Base-by-base conservation (phyloP, 345 rosid species). In the Dipteronia dyeriana region DNA sequence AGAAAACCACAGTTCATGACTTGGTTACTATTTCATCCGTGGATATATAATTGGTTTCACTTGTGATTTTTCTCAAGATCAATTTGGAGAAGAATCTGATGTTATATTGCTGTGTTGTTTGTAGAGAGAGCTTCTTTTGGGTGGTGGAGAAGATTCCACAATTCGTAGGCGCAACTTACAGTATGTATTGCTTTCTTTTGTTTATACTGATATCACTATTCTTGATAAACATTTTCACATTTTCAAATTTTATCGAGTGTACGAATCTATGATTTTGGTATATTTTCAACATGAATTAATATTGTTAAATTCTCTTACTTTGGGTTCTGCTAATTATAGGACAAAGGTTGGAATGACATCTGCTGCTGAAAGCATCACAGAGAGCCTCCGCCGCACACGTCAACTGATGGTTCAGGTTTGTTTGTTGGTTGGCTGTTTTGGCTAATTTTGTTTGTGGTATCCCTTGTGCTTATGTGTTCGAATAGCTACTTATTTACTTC, bases 351-450 rank as follows among this genome's bases (percentile, higher is more conserved):
- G 99, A 68, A 88, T 96, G 92, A 91, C 95, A 73, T 94, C 97
- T 61, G 98, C 97, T 76, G 95, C 99, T 68, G 99, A 94, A 84
- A 92, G 95, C 86, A 92, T 96, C 81, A 96, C 98, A 4, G 99
- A 96, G 63, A 96, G 99, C 84, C 98, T 96, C 75, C 91, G 97
- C 47, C 95, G 97, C 4, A 88, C 97, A 49, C 95, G 95, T 51
- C 98, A 94, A 78, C 85, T 96, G 71, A 94, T 96, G 99, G 97
- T 94, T 84, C 98, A 96, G 92, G 99, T 93, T 73, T 68, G 85
- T 71, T 76, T 25, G 66, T 71, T 16, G 61, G 39, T 23, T 22
- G 38, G 38, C 38, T 31, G 38, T 31, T 31, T 31, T 31, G 38
- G 38, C 38, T 31, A 31, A 5, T 31, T 31, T 2, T 31, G 38